Evolutionary conservation across 1,284 basidiomycete genomes (phyloP).

Genomic region (Singerocomus inundabilis): DNA sequence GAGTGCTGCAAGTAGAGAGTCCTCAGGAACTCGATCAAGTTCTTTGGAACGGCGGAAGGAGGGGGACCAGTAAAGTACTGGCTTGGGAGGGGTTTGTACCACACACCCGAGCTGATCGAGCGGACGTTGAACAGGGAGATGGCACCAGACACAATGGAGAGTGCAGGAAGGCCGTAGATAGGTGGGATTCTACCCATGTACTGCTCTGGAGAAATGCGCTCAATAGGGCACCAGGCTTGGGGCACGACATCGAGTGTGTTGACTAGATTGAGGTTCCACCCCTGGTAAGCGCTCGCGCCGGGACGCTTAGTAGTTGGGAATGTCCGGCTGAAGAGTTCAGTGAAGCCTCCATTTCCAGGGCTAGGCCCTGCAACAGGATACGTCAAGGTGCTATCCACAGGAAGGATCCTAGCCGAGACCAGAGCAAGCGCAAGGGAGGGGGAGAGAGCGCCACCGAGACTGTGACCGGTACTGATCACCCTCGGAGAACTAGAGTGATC

Average conservation of each 20-base stretch:
- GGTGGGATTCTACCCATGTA: slow-evolving; percentile 11
- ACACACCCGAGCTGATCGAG: not conserved
- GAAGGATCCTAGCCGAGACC: not conserved
- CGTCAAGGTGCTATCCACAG: not conserved
- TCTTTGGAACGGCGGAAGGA: not conserved
- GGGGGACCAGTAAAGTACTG: not conserved
- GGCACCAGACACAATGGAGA: not conserved
- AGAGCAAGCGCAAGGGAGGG: slow-evolving; percentile 14
- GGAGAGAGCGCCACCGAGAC: no score
- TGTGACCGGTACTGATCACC: no score
- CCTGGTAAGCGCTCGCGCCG: not conserved
- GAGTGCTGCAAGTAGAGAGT: not conserved
- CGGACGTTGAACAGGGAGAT: not conserved
- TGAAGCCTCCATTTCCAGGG: no score
- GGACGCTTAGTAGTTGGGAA: slow-evolving; percentile 1
- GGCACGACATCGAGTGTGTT: slow-evolving; percentile 11
- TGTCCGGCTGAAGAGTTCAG: slow-evolving; percentile 1
- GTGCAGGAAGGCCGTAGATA: slow-evolving; percentile 5
- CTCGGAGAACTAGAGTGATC: not conserved
- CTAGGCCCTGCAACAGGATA: slow-evolving; percentile 11
- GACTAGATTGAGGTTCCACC: slow-evolving; percentile 19
- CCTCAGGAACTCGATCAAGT: not conserved
- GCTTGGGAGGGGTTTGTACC: slow-evolving; percentile 11
- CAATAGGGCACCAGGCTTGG: slow-evolving; percentile 10
- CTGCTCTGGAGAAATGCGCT: not conserved